These are phyloP conservation scores for Physcia stellaris DNA, from an alignment of 495 filamentous ascomycete species.

Conservation along the genomic window DNA sequence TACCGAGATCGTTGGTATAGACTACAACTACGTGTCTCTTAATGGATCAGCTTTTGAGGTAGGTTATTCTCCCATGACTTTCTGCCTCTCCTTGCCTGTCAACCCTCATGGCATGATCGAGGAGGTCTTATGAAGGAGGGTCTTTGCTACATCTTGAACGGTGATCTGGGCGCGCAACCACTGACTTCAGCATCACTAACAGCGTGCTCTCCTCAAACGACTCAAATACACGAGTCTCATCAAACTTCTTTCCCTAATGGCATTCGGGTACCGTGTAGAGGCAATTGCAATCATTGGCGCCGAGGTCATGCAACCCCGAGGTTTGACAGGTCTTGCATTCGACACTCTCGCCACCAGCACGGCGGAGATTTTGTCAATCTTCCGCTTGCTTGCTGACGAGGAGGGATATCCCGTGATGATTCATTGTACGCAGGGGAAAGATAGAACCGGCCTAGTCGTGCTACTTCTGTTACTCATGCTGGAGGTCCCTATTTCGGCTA, in stretches of 20 bases:
- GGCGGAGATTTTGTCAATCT: constrained; percentile 44
- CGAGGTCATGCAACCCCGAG: constrained; percentile 53
- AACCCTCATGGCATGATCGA: too few species aligned
- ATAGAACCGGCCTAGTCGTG: constrained; percentile 65
- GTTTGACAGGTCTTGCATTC: constrained; percentile 50
- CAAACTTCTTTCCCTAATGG: constrained; percentile 43
- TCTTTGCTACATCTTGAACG: too few species aligned
- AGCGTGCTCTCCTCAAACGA: constrained; percentile 46
- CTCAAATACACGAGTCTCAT: constrained; percentile 58
- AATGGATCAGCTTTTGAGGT: constrained; percentile 64
- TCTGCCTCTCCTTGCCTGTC: too few species aligned
- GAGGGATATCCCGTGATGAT: constrained; percentile 46
- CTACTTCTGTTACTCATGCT: constrained; percentile 46
- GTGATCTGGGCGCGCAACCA: too few species aligned
- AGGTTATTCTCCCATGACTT: too few species aligned
- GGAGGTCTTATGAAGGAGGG: too few species aligned
- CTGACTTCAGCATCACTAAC: too few species aligned
- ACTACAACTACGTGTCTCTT: constrained; percentile 49
- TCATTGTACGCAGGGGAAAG: constrained; percentile 85
- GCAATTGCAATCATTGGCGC: constrained; percentile 53
- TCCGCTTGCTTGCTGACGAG: constrained; percentile 33
- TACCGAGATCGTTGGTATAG: constrained; percentile 46
- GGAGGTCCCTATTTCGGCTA: constrained; percentile 36
- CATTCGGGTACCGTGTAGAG: constrained; percentile 49
- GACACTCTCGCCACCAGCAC: constrained; percentile 51